Evolutionary conservation across 306 rosid species (phyloP).

Genomic region (Argentina anserina): DNA sequence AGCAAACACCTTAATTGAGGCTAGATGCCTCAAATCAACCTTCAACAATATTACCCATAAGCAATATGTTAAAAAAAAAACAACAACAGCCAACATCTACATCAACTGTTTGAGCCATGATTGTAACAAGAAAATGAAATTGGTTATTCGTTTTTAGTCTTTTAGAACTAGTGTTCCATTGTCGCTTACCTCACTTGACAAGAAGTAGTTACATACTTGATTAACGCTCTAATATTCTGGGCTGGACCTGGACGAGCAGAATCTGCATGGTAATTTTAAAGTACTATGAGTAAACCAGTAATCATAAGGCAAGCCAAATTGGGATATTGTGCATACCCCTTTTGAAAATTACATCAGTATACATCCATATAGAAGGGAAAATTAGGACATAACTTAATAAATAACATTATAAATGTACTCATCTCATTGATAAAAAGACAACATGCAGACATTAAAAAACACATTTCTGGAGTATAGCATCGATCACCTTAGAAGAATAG

Average conservation of each 20-base stretch:
- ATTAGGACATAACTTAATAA: neutral
- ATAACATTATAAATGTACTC: neutral
- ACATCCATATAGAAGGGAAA: neutral
- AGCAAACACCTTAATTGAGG: neutral
- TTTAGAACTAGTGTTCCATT: neutral
- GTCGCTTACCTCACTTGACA: slow-evolving; percentile 58
- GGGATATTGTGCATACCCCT: neutral
- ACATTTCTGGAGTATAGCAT: neutral
- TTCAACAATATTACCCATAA: neutral
- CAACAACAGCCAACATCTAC: slow-evolving; percentile 11
- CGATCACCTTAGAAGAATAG: neutral
- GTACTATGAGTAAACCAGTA: slow-evolving; percentile 23
- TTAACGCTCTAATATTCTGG: slow-evolving; percentile 75
- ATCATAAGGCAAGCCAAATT: neutral
- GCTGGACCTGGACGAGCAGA: slow-evolving; percentile 61
- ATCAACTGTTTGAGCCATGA: slow-evolving; percentile 2
- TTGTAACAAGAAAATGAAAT: neutral
- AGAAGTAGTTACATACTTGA: slow-evolving; percentile 56
- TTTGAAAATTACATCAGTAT: neutral
- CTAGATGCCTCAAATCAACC: neutral
- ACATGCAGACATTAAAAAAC: neutral
- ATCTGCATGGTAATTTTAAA: slow-evolving; percentile 37
- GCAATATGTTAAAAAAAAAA: neutral
- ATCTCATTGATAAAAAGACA: neutral
- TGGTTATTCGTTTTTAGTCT: neutral